Evolutionary conservation across 2,329 filamentous ascomycete genomes (phyloP).

Genomic region (Ceratocystis destructans): DNA sequence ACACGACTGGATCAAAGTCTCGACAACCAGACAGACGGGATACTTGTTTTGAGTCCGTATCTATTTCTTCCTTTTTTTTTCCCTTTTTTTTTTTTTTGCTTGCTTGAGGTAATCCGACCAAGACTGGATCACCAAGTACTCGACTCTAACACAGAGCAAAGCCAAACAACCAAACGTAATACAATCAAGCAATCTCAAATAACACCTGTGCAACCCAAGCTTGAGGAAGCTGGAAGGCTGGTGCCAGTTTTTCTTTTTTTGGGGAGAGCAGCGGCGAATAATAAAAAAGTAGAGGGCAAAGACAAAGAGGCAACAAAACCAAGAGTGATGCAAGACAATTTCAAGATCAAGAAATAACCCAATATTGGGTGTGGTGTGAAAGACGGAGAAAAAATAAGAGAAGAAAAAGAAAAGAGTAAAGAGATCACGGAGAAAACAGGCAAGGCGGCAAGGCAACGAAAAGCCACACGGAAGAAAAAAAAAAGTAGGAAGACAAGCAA

Average conservation of each 20-base stretch:
- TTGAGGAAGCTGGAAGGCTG: background rate
- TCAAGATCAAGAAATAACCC: background rate
- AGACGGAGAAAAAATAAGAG: background rate
- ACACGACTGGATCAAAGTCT: background rate
- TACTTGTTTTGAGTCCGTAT: background rate
- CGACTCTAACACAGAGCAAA: background rate
- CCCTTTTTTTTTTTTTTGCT: background rate
- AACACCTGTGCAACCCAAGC: slow-evolving; percentile 1
- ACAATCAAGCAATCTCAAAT: background rate
- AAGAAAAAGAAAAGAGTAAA: background rate
- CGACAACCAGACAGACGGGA: background rate
- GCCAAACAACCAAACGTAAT: background rate
- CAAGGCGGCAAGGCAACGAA: slow-evolving; percentile 4
- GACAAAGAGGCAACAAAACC: background rate
- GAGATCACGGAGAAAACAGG: slow-evolving; percentile 6
- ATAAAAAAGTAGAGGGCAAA: background rate
- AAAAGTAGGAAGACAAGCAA: background rate
- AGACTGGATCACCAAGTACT: background rate
- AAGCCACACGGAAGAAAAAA: background rate
- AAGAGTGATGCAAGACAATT: background rate
- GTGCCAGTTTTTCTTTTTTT: background rate
- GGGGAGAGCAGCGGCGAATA: background rate
- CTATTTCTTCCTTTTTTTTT: background rate
- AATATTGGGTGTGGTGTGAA: background rate
- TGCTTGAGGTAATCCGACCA: background rate